Base-by-base conservation (phyloP, 2,329 filamentous ascomycete genomes). In the Aspergillus transmontanensis region DNA sequence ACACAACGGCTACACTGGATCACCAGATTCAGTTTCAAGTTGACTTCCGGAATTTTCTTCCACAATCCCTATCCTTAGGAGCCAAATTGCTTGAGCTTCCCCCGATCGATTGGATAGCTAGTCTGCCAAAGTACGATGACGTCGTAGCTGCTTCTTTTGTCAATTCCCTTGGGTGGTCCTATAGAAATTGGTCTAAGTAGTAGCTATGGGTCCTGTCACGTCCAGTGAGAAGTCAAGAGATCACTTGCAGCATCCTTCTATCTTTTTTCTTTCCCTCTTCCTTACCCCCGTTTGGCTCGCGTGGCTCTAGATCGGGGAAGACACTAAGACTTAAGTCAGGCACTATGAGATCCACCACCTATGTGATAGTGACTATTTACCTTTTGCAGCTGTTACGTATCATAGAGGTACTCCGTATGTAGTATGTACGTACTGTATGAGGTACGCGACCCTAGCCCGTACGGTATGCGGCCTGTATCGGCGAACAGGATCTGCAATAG, bases 281-380 rank as follows among this genome's bases (percentile, higher is more conserved):
- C 45, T 60, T 36, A 59, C 43, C 61, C 59, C 64, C 59, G 62
- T 63, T 64, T 62, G 60, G 64, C 66, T 71, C 65, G 66, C 67
- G 69, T 71, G 69, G 68, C 66, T 67, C 61, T 60, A 68, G 67
- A 69, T 67, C 65, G 65, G 53, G 16, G 66, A 57, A 56, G 57
- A 60, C 68, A 57, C 65, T 62, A 68, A 68, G 60, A 57, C 65
- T 62, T 62, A 68, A 68, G 60, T 50, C 59, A 66, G 61, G 64
- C 62, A 64, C 65, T 68, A 66, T 64, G 53, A 59, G 65, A 66
- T 66, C 64, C 61, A 67, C 64, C 50, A n/a, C 61, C 51, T 39
- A 55, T 55, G 54, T 59, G 61, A 57, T 57, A 66, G 54, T 58
- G 32, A 66, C 61, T 62, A 59, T 64, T 64, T 62, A 62, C 56